Percentiles rank a stretch among this genome's conserved stretches.
phyloP scores from a whole-genome alignment of 345 rosid species.

The Gossypium bickii region DNA sequence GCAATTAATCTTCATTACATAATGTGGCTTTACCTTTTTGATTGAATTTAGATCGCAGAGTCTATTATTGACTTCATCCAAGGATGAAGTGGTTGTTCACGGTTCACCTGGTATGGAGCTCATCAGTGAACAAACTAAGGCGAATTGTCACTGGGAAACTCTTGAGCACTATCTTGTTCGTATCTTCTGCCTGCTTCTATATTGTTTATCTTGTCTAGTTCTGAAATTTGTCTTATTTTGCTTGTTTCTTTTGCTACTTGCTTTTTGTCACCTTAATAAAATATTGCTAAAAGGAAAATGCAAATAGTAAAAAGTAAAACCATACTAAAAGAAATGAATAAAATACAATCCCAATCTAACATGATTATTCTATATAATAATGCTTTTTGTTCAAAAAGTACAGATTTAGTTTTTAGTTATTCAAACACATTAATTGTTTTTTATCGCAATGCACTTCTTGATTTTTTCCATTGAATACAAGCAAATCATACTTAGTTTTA shows the following conservation, averaged over 20 bases:
- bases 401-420: background rate
- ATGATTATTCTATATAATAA: background rate
- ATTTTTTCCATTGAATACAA: background rate
- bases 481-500: background rate
- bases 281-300: background rate
- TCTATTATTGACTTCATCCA: slow-evolving; percentile 60
- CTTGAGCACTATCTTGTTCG: slow-evolving; percentile 87
- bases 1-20: background rate
- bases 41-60: slow-evolving; percentile 41
- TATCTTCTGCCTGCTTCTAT: slow-evolving; percentile 30
- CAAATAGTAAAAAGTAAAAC: background rate
- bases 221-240: background rate
- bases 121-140: slow-evolving; percentile 37
- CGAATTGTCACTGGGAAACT: slow-evolving; percentile 73
- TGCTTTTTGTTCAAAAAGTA: background rate
- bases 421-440: background rate
- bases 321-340: background rate
- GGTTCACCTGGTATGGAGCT: slow-evolving; percentile 50
- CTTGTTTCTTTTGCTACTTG: background rate
- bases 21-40: slow-evolving; percentile 19
- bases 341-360: background rate
- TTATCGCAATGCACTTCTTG: background rate
- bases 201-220: slow-evolving; percentile 4
- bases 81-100: slow-evolving; percentile 43
- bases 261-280: background rate